These are phyloP conservation scores for Gracilaria gracilis DNA, from an alignment of 23 red algal genomes.

Conservation along the genomic window DNA sequence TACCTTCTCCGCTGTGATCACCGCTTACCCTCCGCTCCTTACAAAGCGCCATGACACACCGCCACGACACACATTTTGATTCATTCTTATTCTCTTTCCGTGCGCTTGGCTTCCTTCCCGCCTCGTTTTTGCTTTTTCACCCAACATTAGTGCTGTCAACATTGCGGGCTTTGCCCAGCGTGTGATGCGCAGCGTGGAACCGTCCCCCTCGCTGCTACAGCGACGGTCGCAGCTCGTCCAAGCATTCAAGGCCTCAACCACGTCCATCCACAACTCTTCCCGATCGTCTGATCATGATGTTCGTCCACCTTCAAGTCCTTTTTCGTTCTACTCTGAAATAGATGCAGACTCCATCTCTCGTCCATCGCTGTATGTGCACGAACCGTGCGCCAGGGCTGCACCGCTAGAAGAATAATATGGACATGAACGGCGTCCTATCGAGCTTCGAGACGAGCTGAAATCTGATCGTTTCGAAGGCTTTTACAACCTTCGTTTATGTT, in stretches of 20 bases:
- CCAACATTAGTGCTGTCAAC: neutral
- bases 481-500: conserved; percentile 90
- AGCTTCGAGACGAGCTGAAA: conserved; percentile 82
- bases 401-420: conserved; percentile 63
- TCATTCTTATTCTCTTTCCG: neutral
- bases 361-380: conserved; percentile 52
- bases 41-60: too few relatives aligned
- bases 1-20: neutral
- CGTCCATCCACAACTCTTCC: neutral
- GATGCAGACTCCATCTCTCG: conserved; percentile 40
- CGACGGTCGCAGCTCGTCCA: conserved; percentile 16
- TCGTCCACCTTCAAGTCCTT: conserved; percentile 9
- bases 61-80: neutral
- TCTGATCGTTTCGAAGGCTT: conserved; percentile 81
- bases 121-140: neutral
- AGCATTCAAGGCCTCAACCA: neutral
- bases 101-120: neutral
- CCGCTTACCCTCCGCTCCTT: neutral
- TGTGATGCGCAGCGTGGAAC: conserved; percentile 3
- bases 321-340: conserved; percentile 31
- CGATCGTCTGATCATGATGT: neutral
- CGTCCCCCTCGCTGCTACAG: neutral
- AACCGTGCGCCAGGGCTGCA: conserved; percentile 36
- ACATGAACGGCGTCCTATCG: conserved; percentile 41
- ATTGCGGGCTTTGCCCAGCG: neutral